Conservation (phyloP, 2,329 filamentous ascomycete species). For the Aureobasidium sp. region DNA sequence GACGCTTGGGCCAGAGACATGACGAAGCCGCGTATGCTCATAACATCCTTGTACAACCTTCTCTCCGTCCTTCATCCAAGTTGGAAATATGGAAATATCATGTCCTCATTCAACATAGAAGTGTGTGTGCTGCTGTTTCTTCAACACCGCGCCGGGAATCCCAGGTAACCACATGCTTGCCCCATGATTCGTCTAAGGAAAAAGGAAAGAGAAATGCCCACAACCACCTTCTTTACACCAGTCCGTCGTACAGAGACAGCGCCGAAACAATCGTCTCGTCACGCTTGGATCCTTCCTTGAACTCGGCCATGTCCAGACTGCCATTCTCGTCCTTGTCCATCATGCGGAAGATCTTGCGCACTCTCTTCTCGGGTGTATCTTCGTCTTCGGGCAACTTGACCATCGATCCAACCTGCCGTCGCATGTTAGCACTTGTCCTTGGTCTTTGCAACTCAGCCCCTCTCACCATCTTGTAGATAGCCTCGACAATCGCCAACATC, state of each 20-base stretch:
- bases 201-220: background rate
- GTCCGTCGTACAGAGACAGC: slow-evolving; percentile 87
- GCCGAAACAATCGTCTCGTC: slow-evolving; percentile 99
- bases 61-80: background rate
- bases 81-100: background rate
- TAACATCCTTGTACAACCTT: background rate
- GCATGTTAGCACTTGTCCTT: slow-evolving; percentile 8
- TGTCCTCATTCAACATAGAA: slow-evolving; percentile 1
- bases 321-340: slow-evolving; percentile 99
- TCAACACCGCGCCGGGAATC: background rate
- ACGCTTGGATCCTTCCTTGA: slow-evolving; percentile 97
- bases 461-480: slow-evolving; percentile 97
- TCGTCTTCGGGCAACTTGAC: slow-evolving; percentile 98
- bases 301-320: slow-evolving; percentile 91
- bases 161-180: background rate
- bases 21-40: background rate
- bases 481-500: slow-evolving; percentile 97
- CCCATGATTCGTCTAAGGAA: background rate
- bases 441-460: background rate
- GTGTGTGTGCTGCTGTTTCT: slow-evolving; percentile 1
- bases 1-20: background rate
- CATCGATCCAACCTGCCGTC: slow-evolving; percentile 86
- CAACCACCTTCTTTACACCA: slow-evolving; percentile 53
- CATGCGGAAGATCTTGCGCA: slow-evolving; percentile 98
- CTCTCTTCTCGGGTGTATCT: slow-evolving; percentile 96